These are phyloP conservation scores for Thuja plicata DNA, from an alignment of 83 land plant species.

Conservation along the genomic window DNA sequence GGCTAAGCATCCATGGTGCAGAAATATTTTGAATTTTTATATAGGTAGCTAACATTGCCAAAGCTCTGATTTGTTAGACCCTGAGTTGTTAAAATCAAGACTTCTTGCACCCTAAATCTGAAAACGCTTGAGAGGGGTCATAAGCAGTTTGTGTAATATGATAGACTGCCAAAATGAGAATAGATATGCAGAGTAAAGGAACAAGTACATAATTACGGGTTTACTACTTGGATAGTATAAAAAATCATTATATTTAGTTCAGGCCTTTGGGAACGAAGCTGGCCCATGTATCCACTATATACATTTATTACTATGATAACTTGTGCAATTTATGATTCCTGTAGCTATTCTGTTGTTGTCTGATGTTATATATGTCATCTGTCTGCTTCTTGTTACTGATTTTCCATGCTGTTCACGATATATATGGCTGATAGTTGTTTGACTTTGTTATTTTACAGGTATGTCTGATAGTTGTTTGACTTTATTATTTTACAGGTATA, in stretches of 20 bases:
- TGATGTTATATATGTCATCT: neutral
- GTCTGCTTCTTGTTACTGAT: neutral
- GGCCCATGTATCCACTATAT: no score
- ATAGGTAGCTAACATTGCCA: neutral
- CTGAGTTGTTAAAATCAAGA: no score
- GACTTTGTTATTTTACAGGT: constrained; percentile 41
- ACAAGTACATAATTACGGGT: neutral
- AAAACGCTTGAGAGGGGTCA: neutral
- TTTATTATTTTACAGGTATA: constrained; percentile 53
- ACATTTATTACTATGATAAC: neutral
- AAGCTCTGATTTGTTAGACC: no score
- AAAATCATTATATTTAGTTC: neutral
- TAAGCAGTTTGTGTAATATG: neutral
- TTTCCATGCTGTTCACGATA: neutral
- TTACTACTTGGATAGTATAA: neutral
- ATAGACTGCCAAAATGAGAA: neutral
- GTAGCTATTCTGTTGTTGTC: neutral
- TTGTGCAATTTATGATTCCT: neutral
- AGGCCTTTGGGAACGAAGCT: no score
- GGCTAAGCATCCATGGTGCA: no score
- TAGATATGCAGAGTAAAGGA: no score
- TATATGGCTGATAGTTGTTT: neutral
- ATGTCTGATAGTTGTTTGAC: constrained; percentile 70
- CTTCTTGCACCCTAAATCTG: neutral
- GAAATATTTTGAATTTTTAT: neutral